Conservation (phyloP, 2,329 filamentous ascomycete genomes). For the Fusarium domesticum region DNA sequence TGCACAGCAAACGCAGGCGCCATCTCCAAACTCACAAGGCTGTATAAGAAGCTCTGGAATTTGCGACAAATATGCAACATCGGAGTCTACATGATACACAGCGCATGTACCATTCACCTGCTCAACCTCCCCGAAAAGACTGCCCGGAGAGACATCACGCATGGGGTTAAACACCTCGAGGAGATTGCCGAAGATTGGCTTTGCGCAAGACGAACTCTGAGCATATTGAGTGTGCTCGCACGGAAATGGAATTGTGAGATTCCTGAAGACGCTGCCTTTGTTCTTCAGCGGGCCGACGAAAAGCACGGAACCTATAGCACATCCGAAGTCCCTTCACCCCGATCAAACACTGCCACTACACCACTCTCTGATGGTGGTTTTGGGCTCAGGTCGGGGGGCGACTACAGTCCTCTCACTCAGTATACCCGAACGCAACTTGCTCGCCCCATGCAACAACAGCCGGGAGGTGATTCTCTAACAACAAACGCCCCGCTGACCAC, state of each 20-base stretch:
- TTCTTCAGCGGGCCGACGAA: conserved; percentile 74
- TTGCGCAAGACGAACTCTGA: conserved; percentile 78
- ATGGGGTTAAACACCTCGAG: conserved; percentile 87
- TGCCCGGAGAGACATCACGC: conserved; percentile 81
- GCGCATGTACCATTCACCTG: conserved; percentile 90
- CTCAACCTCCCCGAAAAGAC: conserved; percentile 92
- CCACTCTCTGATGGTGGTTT: conserved; percentile 31
- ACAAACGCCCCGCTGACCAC: conserved; percentile 13
- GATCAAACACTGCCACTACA: conserved; percentile 33
- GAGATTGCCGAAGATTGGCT: conserved; percentile 96
- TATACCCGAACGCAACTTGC: conserved; percentile 30
- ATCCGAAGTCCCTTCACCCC: conserved; percentile 58
- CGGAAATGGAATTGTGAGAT: conserved; percentile 88
- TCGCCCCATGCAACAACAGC: conserved; percentile 22
- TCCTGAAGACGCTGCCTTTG: conserved; percentile 74
- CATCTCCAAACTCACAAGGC: conserved; percentile 88
- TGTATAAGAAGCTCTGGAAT: conserved; percentile 91
- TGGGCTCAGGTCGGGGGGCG: conserved; percentile 23
- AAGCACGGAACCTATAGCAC: conserved; percentile 73
- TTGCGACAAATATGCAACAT: conserved; percentile 94
- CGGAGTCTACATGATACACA: conserved; percentile 92
- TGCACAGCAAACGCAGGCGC: conserved; percentile 86
- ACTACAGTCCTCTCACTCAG: conserved; percentile 37
- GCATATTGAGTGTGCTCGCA: conserved; percentile 79
- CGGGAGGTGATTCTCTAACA: conserved; percentile 14